Base-by-base conservation (phyloP, 306 rosid species). In the Dryas drummondii region DNA sequence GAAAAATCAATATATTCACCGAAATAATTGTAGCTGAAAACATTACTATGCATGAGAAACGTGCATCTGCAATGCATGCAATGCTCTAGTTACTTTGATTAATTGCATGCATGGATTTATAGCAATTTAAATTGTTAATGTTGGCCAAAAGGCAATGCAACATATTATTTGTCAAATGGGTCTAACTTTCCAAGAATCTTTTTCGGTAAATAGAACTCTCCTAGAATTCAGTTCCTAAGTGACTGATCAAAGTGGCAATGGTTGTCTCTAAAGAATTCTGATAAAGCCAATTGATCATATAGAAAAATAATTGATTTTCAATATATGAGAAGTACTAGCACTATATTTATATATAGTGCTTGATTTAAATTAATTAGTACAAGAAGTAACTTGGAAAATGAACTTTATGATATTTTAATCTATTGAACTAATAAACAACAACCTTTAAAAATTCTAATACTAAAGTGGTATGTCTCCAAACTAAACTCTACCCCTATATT, bases 211-310 rank as follows among this genome's bases (percentile, higher is more conserved):
- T 72, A 42, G 65, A 45, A 66, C 26, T 37, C 9, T 79, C 78
- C 74, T 72, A 56, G 64, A 72, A 79, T 57, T 66, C 73, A 66
- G 78, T 72, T 79, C 82, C 67, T 47, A 27, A 55, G 27, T 60
- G 6, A 32, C 27, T 8, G 46, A 66, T 60, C 12, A 44, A 71
- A 42, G 11, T 70, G 53, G 14, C n/a, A 50, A 70, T 49, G 22
- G 26, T 14, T 69, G n/a, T 50, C 42, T 64, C 13, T 32, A 11
- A n/a, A 13, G 10, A 51, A 61, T 37, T 53, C 59, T 53, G 57
- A 52, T 32, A 57, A 57, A 68, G 79, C 17, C 17, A 14, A 51
- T 52, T 46, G 37, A 41, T 37, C 1, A 5, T 11, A 51, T 62
- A 60, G 70, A 70, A 56, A 78, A 51, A 61, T 54, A 67, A 63